phyloP scores from a whole-genome alignment of 768 basidiomycete genomes.

The Suillus subaureus region DNA sequence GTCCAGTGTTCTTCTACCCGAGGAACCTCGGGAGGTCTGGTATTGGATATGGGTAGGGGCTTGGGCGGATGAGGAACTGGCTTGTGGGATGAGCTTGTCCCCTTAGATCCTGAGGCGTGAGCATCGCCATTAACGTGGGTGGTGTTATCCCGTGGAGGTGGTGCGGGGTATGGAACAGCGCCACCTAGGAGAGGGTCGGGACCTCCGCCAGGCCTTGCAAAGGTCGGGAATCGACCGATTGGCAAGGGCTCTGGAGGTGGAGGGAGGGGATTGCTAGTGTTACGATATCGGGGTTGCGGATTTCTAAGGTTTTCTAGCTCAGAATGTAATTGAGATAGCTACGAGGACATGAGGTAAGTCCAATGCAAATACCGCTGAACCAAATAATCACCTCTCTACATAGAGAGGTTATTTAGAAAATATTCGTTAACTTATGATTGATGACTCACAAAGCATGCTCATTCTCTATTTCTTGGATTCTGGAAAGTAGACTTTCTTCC shows the following conservation, averaged over 20 bases:
- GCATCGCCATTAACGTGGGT: constrained; percentile 19
- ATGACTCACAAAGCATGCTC: constrained; percentile 29
- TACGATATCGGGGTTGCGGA: constrained; percentile 31
- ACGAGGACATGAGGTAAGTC: constrained; percentile 24
- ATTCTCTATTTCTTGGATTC: constrained; percentile 35
- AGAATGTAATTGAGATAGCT: constrained; percentile 36
- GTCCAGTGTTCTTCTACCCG: constrained; percentile 25
- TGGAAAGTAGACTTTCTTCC: constrained; percentile 37
- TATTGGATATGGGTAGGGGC: constrained; percentile 21
- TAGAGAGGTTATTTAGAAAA: neutral
- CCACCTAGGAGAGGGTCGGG: constrained; percentile 22
- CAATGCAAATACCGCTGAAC: neutral
- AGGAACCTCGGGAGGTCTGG: constrained; percentile 24
- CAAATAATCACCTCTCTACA: constrained; percentile 9
- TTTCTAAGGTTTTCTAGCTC: constrained; percentile 40
- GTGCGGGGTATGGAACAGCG: constrained; percentile 30
- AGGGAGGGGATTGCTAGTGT: constrained; percentile 53
- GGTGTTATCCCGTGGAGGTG: constrained; percentile 22
- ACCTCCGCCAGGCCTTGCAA: constrained; percentile 36
- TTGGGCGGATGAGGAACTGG: constrained; percentile 19
- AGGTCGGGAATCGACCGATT: constrained; percentile 44
- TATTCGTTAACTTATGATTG: neutral
- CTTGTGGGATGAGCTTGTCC: constrained; percentile 16
- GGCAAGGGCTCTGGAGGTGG: constrained; percentile 57
- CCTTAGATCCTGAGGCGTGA: constrained; percentile 6